Evolutionary conservation across 2,329 filamentous ascomycete species (phyloP), one percentile per base, ranked within the genome.

Genomic region (Sphaerostilbella broomeana): DNA sequence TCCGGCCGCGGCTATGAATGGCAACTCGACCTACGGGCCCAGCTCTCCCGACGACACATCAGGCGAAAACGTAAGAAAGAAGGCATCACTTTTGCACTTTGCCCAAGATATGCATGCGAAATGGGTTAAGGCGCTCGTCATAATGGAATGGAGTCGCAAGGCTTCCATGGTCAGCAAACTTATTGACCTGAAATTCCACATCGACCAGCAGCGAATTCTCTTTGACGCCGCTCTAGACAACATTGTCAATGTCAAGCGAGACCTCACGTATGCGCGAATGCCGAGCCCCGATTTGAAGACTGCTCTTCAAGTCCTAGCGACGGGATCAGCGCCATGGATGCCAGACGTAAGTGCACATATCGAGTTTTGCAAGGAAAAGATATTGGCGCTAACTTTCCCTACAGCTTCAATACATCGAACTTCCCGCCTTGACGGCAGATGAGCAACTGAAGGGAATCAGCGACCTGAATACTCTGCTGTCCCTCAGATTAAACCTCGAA

Each of bases 241-340:
- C 40, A 69, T 90, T 51, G 76, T 80, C 36, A 73, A 83, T 30
- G 72, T 90, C 54, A 94, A 90, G 62, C 69, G 79, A 47, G 78
- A 82, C 51, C 72, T 94, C 47, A 73, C 75, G 8, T 72, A 70
- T 51, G 84, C 84, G 29, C 83, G 88, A 52, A 72, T 94, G 55
- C 86, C 86, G 4, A 90, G 88, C 55, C 92, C 92, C 2, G 94
- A 98, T 63, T 70, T 98, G 36, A 84, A 84, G 58, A 95, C 88
- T 15, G 90, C 92, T 6, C 68, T 95, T 30, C 81, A 95, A 52
- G 74, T 95, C 18, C 67, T 98, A 39, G 82, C 86, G 5, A 87
- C 79, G 7, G 87, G 86, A 28, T 80, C 79, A 51, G 82, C 83
- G 17, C 72, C 78, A 4, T 86, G 82, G 73, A 80, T 94, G 69